Percentiles rank a stretch among this genome's conserved stretches.
phyloP scores from a whole-genome alignment of 495 filamentous ascomycete species.

The Geoglossum glabrum region DNA sequence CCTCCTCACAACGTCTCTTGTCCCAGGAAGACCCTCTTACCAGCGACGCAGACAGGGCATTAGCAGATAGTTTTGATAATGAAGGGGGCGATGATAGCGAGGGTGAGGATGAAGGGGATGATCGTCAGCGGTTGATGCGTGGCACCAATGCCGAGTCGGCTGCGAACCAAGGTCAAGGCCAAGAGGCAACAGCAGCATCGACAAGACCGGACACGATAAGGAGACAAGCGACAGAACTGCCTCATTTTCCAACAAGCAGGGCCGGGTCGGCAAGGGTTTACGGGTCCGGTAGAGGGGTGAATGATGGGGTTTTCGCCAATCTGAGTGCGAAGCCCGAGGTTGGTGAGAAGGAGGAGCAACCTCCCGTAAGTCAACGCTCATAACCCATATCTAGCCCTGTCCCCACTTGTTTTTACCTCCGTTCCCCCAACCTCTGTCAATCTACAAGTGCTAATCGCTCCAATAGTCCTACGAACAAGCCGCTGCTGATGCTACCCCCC shows the following conservation, averaged over 20 bases:
- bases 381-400: conserved; percentile 18
- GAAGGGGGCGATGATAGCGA: conserved; percentile 40
- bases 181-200: conserved; percentile 8
- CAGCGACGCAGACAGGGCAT: conserved; percentile 45
- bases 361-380: conserved; percentile 51
- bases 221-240: conserved; percentile 32
- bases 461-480: conserved; percentile 90
- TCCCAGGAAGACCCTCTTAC: conserved; percentile 28
- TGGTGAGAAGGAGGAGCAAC: conserved; percentile 74
- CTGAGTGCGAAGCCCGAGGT: conserved; percentile 76
- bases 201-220: conserved; percentile 15
- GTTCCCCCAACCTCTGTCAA: no score
- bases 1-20: conserved; percentile 34
- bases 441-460: not conserved
- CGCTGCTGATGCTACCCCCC: conserved; percentile 85
- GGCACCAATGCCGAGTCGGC: conserved; percentile 27
- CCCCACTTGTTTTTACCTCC: not conserved
- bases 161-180: conserved; percentile 13
- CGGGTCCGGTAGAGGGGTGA: conserved; percentile 39
- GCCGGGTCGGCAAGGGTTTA: conserved; percentile 29
- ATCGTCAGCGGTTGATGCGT: conserved; percentile 69
- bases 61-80: conserved; percentile 77
- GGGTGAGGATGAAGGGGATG: conserved; percentile 52
- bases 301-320: conserved; percentile 95
- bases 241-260: conserved; percentile 23